These are phyloP conservation scores for Penicillium brevicompactum DNA, from an alignment of 2,329 filamentous ascomycete genomes.

Conservation along the genomic window DNA sequence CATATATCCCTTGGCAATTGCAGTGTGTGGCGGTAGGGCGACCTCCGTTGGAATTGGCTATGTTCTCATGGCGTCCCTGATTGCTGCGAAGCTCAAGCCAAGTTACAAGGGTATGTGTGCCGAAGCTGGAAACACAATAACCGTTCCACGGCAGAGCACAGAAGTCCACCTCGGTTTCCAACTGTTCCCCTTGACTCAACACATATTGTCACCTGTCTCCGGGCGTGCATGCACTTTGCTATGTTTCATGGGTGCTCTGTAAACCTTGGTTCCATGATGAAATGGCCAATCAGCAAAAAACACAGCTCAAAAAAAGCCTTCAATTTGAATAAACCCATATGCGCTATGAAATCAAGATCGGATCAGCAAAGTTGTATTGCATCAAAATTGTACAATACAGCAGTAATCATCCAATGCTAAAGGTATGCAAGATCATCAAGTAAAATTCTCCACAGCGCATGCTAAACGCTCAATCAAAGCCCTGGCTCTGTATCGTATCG, in stretches of 20 bases:
- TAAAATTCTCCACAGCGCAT: conserved; percentile 36
- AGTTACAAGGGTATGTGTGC: background rate
- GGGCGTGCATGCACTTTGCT: background rate
- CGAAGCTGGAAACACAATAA: background rate
- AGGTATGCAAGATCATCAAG: conserved; percentile 23
- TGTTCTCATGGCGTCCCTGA: background rate
- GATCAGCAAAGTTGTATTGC: conserved; percentile 2
- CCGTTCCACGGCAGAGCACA: background rate
- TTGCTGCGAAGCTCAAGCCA: background rate
- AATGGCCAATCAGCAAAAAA: background rate
- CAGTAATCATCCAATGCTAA: conserved; percentile 11
- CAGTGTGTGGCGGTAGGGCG: no score
- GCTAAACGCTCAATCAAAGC: conserved; percentile 40
- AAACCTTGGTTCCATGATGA: background rate
- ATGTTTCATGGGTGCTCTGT: background rate
- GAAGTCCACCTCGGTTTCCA: background rate
- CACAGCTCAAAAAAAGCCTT: background rate
- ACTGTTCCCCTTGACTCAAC: background rate
- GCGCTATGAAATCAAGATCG: conserved; percentile 2
- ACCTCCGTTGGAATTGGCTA: no score
- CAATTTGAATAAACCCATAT: background rate
- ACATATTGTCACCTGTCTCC: background rate
- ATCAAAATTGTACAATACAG: conserved; percentile 6
- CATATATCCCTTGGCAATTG: background rate
- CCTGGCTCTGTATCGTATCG: conserved; percentile 24